A percentile compares a stretch with the other conserved stretches of the same genome.
phyloP scores from a whole-genome alignment of 2,329 filamentous ascomycete genomes.

The Aspergillus pseudonomiae region DNA sequence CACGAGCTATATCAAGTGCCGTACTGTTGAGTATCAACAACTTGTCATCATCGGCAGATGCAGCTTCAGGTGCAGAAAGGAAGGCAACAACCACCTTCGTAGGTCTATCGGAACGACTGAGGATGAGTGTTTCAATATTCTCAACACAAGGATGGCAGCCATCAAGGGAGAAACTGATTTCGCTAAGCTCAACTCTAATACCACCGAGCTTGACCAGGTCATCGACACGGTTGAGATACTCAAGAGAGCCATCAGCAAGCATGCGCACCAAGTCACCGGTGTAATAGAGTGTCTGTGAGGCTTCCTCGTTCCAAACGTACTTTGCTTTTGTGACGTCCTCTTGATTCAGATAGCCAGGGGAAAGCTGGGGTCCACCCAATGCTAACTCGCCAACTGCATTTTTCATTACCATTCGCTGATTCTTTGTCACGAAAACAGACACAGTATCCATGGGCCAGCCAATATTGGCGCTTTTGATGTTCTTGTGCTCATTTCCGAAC shows the following conservation, averaged over 20 bases:
- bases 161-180: constrained; percentile 38
- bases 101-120: constrained; percentile 35
- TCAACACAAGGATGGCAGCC: constrained; percentile 34
- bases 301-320: constrained; percentile 35
- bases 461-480: constrained; percentile 34
- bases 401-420: constrained; percentile 28
- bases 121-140: constrained; percentile 36
- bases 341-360: constrained; percentile 34
- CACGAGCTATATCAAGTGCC: constrained; percentile 26
- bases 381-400: constrained; percentile 34
- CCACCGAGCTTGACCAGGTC: constrained; percentile 32
- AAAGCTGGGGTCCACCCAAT: constrained; percentile 34
- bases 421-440: constrained; percentile 33
- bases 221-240: constrained; percentile 32
- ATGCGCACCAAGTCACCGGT: constrained; percentile 37
- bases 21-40: constrained; percentile 18
- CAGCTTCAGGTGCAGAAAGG: constrained; percentile 29
- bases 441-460: constrained; percentile 36
- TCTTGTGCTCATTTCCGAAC: constrained; percentile 29
- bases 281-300: constrained; percentile 31
- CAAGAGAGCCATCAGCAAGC: constrained; percentile 28
- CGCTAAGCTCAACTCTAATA: constrained; percentile 32
- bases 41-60: constrained; percentile 1
- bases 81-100: constrained; percentile 40
- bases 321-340: constrained; percentile 32